Base-by-base conservation (phyloP, 441 rosid species). In the Corymbia calophylla region DNA sequence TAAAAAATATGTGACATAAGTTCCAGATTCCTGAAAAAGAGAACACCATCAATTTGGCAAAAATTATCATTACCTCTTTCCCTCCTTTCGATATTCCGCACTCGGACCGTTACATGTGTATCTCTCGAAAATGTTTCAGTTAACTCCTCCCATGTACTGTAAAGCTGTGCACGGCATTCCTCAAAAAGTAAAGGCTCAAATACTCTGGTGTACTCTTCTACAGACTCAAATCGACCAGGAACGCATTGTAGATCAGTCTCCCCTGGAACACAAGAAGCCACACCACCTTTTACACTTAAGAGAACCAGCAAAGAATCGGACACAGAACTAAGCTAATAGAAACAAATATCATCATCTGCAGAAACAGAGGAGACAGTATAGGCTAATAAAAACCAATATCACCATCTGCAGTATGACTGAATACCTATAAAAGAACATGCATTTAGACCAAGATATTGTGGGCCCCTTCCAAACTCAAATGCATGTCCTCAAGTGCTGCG, bases 181-280 rank as follows among this genome's bases (percentile, higher is more conserved):
- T 98, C 99, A 91, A 98, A 98, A 92, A 98, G 99, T 92, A 98
- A 90, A 89, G 99, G 99, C 92, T 98, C 99, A 94, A 98, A 98
- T 58, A 98, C 99, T 93, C 95, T 94, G 27, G 96, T 96, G 92
- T 98, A 98, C 55, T 97, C 99, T 89, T 97, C 99, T 85, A 93
- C 93, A 87, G 98, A 98, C 90, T 97, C 99, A 94, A 98, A 98
- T 88, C 90, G 94, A 87, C 98, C 98, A 35, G 99, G 99, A 90
- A 98, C 99, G 88, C 95, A 93, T 87, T 95, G 98, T 88, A 98
- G 98, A 54, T 97, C 99, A 88, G 97, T 93, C 88, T 97, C 99
- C 94, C 96, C 99, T 96, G 95, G 88, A 86, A 32, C 88, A 93
- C 89, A 93, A 81, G 25, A 88, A 88, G 11, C 35, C 86, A 66